Base-by-base conservation (phyloP, 2,329 filamentous ascomycete species). In the Paraconiothyrium brasiliense region DNA sequence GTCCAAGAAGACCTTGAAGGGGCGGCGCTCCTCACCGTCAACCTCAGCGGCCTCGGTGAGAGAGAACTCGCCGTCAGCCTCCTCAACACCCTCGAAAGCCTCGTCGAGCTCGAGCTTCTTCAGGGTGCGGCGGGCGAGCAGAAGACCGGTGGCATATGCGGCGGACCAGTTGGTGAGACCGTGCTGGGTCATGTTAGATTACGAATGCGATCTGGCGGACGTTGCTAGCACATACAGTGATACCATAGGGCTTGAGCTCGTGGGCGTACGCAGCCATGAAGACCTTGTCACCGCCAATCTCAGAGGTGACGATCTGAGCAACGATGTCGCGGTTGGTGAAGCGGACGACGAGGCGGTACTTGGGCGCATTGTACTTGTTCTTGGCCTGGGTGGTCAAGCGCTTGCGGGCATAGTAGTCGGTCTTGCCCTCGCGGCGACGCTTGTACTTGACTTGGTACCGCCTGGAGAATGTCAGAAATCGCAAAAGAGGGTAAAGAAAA, bases 331-430 rank as follows among this genome's bases (percentile, higher is more conserved):
- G 93, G 91, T 98, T 97, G 88, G 93, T 96, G 91, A 97, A 97
- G 83, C 95, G 95, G 82, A 99, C 93, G 74, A 99, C 95, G 80
- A 99, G 91, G 81, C 95, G 92, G 91, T 99, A 98, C 90, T 99
- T 99, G 85, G 95, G 95, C 70, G 95, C 92, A 86, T 97, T 97
- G 92, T 98, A 99, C 92, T 99, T 99, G 93, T 99, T 99, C 93
- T 98, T 99, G 86, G 95, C 95, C 89, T 99, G 95, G 87, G 93
- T 94, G 88, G 98, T 95, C 84, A 99, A 89, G 81, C 95, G 92
- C 92, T 98, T 98, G 84, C 95, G 94, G 82, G 95, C 95, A 84
- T 97, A 98, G 93, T 99, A 99, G 84, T 99, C 95, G 87, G 95
- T 99, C 92, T 99, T 99, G 82, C 95, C 95, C 80, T 91, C 81